Evolutionary conservation across 768 basidiomycete species (phyloP).

Genomic region (Lactifluus echinatus): DNA sequence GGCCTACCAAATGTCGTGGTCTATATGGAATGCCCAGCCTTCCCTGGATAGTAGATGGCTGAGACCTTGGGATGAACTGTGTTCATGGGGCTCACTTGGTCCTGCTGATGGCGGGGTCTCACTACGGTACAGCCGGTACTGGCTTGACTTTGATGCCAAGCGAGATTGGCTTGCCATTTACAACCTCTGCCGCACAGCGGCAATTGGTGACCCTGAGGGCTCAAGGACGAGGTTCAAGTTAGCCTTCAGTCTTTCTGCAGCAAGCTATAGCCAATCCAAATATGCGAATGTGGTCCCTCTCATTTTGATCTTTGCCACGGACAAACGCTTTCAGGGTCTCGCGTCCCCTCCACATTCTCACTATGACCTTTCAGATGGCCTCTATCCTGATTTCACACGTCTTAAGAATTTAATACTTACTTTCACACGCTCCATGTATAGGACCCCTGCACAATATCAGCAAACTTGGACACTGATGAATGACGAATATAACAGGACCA

Average conservation of each 20-base stretch:
- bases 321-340: neutral
- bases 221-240: neutral
- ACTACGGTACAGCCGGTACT: neutral
- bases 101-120: neutral
- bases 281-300: neutral
- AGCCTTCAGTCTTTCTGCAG: no score
- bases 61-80: neutral
- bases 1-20: no score
- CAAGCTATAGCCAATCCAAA: no score
- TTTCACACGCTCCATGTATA: neutral
- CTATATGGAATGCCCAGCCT: no score
- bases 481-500: neutral
- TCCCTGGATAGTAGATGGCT: neutral
- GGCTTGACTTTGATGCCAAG: neutral
- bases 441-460: neutral
- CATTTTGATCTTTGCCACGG: neutral
- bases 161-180: neutral
- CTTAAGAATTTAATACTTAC: neutral
- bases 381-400: neutral
- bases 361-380: neutral
- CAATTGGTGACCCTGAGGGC: neutral
- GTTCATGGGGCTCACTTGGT: neutral
- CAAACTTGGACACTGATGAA: neutral
- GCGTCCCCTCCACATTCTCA: neutral
- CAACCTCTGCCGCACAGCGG: neutral